Evolutionary conservation across 306 rosid genomes (phyloP), one percentile per base, ranked within the genome.

Genomic region (Calophaca sinica): DNA sequence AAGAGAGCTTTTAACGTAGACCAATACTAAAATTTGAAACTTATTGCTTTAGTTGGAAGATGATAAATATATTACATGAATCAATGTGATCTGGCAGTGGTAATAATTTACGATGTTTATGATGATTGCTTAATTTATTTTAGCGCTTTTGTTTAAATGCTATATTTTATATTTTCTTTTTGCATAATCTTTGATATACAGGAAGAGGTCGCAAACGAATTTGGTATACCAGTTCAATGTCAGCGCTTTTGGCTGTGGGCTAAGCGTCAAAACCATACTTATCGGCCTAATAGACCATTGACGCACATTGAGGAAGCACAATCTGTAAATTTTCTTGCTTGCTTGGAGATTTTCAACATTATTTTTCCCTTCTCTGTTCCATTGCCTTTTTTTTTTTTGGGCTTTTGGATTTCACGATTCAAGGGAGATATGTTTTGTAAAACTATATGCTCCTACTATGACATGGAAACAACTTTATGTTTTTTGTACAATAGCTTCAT

Each of bases 241-340:
- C 97, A 88, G 81, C 90, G 97, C 14, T 89, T 80, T 77, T 92
- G 97, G 97, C 31, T 92, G 38, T 92, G 96, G 97, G 96, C 91
- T 52, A 89, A 92, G 84, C 88, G 97, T 7, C 93, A 92, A 69
- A 92, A 92, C 83, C 93, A 89, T 79, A 92, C 97, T 8, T 89
- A 92, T 77, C 91, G 97, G 26, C 97, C 96, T 44, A 86, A 86
- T 55, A 86, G 96, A 48, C 97, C 96, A 65, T 81, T 88, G 88
- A 89, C 89, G 9, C 78, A 79, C 1, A 8, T 62, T 50, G 96
- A 89, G 81, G 96, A 89, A 88, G 58, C 88, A 35, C 97, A 86
- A 85, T 78, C 97, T 68, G 96, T 92, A 85, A 76, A 78, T 60
- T 84, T 62, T 75, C 78, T 46, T 57, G 29, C 68, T 73, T 75